A percentile compares a stretch with the other conserved stretches of the same genome.
These are phyloP conservation scores for Venustampulla echinocandica DNA, from an alignment of 495 filamentous ascomycete species.

Conservation along the genomic window DNA sequence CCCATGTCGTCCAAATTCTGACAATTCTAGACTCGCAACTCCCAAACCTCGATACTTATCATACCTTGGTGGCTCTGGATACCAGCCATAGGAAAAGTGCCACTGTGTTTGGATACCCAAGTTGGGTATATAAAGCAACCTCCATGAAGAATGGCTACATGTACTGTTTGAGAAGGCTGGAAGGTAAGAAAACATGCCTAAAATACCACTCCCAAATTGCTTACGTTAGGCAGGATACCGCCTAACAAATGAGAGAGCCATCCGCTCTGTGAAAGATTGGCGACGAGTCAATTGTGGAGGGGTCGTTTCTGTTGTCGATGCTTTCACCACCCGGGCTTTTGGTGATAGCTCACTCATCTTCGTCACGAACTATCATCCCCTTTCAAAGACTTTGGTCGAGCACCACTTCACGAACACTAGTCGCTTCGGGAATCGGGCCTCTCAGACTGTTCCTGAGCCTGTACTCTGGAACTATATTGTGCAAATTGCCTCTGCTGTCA, in stretches of 20 bases:
- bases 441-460: constrained; percentile 57
- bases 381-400: constrained; percentile 83
- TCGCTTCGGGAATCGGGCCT: constrained; percentile 39
- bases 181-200: constrained; percentile 41
- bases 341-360: constrained; percentile 92
- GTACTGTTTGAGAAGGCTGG: constrained; percentile 77
- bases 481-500: constrained; percentile 83
- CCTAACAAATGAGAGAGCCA: constrained; percentile 80
- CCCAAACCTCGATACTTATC: constrained; percentile 75
- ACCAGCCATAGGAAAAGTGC: constrained; percentile 67
- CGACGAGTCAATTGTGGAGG: constrained; percentile 73
- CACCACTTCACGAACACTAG: constrained; percentile 59
- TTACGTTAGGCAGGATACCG: constrained; percentile 50
- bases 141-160: constrained; percentile 76
- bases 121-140: constrained; percentile 93
- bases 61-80: constrained; percentile 87
- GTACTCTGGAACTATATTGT: constrained; percentile 86
- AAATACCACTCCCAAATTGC: background rate
- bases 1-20: background rate
- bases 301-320: constrained; percentile 81
- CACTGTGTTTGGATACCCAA: constrained; percentile 71
- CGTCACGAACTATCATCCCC: constrained; percentile 85
- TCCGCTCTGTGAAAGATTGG: constrained; percentile 82
- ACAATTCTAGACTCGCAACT: constrained; percentile 45
- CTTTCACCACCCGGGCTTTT: constrained; percentile 87